Evolutionary conservation across 306 rosid species (phyloP).

Genomic region (Acacia crassicarpa): DNA sequence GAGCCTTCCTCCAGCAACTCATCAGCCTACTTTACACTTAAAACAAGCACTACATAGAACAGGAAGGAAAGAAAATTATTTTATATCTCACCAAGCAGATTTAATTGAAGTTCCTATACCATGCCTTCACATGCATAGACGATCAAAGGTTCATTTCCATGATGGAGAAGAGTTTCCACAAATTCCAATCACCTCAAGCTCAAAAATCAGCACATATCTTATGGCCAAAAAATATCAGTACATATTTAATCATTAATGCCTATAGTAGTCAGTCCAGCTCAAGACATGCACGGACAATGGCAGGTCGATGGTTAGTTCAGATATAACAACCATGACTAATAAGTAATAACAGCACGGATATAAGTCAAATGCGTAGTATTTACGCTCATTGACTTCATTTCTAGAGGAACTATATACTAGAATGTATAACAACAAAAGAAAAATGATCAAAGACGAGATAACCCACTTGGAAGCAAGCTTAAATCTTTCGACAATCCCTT

Average conservation of each 20-base stretch:
- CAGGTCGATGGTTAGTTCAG: background rate
- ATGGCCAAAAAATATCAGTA: background rate
- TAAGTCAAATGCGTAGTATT: slow-evolving; percentile 18
- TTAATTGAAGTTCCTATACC: background rate
- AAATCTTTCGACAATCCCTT: slow-evolving; percentile 42
- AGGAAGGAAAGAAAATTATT: background rate
- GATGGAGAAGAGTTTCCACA: background rate
- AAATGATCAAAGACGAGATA: slow-evolving; percentile 1
- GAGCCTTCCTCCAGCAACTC: too few relatives aligned
- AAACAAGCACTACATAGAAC: background rate
- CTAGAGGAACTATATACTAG: background rate
- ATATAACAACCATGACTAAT: slow-evolving; percentile 22
- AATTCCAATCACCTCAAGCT: slow-evolving; percentile 11
- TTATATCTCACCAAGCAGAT: background rate
- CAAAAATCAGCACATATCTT: background rate
- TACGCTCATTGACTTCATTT: slow-evolving; percentile 3
- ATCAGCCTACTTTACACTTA: background rate
- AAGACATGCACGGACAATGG: background rate
- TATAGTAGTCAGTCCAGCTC: background rate
- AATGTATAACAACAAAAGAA: slow-evolving; percentile 15
- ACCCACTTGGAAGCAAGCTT: slow-evolving; percentile 53
- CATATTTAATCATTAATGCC: background rate
- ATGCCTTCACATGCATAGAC: background rate
- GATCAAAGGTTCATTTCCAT: too few relatives aligned
- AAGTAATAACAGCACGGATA: slow-evolving; percentile 4